phyloP scores from a whole-genome alignment of 768 basidiomycete genomes.

The Phylloporus sp. region DNA sequence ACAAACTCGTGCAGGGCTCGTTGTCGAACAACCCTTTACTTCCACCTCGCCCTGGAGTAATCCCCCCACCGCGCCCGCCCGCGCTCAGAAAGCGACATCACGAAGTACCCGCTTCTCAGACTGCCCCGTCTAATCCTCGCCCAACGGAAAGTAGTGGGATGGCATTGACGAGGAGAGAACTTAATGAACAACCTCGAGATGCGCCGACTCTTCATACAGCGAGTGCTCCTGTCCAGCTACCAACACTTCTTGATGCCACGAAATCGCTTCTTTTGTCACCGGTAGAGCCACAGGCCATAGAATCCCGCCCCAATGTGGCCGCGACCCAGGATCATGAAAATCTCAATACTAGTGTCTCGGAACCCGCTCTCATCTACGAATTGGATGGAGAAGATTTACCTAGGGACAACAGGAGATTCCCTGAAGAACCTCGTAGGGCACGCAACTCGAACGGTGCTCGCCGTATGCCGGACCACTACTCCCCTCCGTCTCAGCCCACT shows the following conservation, averaged over 20 bases:
- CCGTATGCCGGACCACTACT: conserved; percentile 8
- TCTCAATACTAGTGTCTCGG: conserved; percentile 4
- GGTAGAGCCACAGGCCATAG: conserved; percentile 5
- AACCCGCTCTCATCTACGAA: conserved; percentile 4
- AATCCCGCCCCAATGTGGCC: neutral
- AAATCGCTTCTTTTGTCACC: conserved; percentile 9
- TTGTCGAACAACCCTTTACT: conserved; percentile 1
- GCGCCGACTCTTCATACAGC: conserved; percentile 5
- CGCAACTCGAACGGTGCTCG: neutral
- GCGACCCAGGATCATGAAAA: conserved; percentile 1
- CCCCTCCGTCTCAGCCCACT: conserved; percentile 9
- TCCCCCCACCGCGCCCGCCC: conserved; percentile 23
- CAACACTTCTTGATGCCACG: conserved; percentile 1
- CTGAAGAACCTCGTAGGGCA: conserved; percentile 10
- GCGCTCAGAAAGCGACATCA: conserved; percentile 10
- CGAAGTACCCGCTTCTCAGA: neutral
- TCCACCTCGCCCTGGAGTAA: conserved; percentile 19
- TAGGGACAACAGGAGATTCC: conserved; percentile 2
- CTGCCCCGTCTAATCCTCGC: neutral
- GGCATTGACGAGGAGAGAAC: neutral
- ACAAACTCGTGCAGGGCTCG: neutral
- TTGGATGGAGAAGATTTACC: conserved; percentile 9
- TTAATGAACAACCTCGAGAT: neutral
- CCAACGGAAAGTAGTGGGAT: neutral
- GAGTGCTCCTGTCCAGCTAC: conserved; percentile 5